Conservation (phyloP, 1,284 basidiomycete genomes). For the Ganoderma lingzhi region DNA sequence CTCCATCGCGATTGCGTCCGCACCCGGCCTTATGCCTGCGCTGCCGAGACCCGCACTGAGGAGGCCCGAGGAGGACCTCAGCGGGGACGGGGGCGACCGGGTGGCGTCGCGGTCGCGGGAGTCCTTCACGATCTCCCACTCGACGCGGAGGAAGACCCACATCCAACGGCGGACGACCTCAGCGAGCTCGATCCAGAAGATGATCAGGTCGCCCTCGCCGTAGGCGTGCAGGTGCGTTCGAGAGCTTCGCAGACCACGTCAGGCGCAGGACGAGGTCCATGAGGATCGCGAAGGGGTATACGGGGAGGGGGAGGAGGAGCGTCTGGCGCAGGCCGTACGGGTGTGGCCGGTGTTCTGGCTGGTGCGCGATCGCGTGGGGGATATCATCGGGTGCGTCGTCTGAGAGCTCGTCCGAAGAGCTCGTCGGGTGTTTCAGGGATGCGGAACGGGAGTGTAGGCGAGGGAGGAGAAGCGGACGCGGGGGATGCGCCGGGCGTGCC, state of each 20-base stretch:
- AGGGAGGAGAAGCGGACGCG: conserved; percentile 53
- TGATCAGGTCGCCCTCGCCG: conserved; percentile 82
- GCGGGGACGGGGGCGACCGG: conserved; percentile 28
- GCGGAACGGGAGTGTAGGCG: conserved; percentile 49
- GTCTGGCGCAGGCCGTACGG: conserved; percentile 77
- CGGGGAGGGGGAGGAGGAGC: conserved; percentile 80
- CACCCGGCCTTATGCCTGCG: background rate
- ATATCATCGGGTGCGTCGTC: conserved; percentile 30
- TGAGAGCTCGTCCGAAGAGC: conserved; percentile 35
- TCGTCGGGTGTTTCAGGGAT: conserved; percentile 27
- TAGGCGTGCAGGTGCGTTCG: conserved; percentile 88
- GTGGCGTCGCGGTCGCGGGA: conserved; percentile 25
- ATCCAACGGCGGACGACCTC: conserved; percentile 93
- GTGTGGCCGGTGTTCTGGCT: conserved; percentile 44
- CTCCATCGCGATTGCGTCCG: conserved; percentile 21
- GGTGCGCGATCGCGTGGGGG: conserved; percentile 28
- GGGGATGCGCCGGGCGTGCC: conserved; percentile 41
- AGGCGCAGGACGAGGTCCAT: conserved; percentile 92
- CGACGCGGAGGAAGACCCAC: conserved; percentile 96
- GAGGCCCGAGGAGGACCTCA: conserved; percentile 7
- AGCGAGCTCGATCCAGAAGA: conserved; percentile 92
- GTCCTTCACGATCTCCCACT: conserved; percentile 89
- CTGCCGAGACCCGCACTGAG: background rate
- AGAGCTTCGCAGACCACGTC: conserved; percentile 95
- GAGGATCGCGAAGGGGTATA: conserved; percentile 88